A percentile compares a stretch with the other conserved stretches of the same genome.
Conservation (phyloP, 2,329 filamentous ascomycete species). For the Didymella arachidicola region DNA sequence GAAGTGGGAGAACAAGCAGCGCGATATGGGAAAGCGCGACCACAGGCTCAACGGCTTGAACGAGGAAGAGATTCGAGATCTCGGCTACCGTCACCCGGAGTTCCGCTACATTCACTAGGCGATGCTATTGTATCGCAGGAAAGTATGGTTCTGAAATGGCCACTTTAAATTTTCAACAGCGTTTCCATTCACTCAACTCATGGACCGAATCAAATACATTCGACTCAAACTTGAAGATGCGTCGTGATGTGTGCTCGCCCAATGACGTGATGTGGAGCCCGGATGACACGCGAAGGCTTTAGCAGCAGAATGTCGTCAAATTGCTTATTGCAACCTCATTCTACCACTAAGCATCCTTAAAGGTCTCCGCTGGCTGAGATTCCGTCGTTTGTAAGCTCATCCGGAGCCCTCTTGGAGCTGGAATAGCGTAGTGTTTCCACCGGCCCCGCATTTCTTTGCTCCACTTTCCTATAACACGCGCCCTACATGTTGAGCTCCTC, state of each 20-base stretch:
- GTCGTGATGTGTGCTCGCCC: neutral
- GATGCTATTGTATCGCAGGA: neutral
- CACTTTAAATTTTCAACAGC: conserved; percentile 8
- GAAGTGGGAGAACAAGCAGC: conserved; percentile 61
- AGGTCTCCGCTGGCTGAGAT: neutral
- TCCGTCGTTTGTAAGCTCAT: neutral
- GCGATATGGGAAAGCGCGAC: conserved; percentile 59
- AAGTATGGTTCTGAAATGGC: neutral
- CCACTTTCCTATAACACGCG: conserved; percentile 1
- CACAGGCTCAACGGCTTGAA: conserved; percentile 59
- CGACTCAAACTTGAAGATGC: neutral
- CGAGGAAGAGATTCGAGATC: conserved; percentile 56
- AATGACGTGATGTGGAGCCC: conserved; percentile 7
- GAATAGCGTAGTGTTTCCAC: conserved; percentile 1
- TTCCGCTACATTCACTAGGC: conserved; percentile 63
- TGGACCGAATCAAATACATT: conserved; percentile 12
- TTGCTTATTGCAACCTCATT: too few species aligned
- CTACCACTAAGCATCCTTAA: neutral
- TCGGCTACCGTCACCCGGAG: conserved; percentile 64
- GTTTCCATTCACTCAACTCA: conserved; percentile 19
- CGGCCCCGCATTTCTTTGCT: conserved; percentile 8
- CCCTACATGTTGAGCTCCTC: conserved; percentile 13
- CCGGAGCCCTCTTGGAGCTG: neutral
- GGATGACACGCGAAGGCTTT: neutral
- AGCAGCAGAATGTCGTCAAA: neutral